Evolutionary conservation across 768 basidiomycete species (phyloP).

Genomic region (Hericium alpestre): DNA sequence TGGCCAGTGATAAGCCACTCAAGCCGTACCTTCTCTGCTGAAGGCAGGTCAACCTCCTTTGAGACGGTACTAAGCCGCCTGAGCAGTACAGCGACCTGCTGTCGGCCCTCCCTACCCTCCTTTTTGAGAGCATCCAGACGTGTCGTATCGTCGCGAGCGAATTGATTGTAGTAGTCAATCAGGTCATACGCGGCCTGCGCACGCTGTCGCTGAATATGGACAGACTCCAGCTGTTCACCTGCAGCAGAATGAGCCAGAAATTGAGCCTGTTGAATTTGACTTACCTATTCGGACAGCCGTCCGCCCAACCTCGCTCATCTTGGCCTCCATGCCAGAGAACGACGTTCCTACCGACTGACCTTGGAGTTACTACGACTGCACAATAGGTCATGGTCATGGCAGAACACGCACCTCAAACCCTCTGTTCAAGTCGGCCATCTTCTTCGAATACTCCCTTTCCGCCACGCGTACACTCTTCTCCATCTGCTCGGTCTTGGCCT

Average conservation of each 20-base stretch:
- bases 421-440: slow-evolving; percentile 84
- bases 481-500: slow-evolving; percentile 81
- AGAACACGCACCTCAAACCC: slow-evolving; percentile 73
- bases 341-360: slow-evolving; percentile 75
- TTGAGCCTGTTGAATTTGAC: slow-evolving; percentile 12
- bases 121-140: slow-evolving; percentile 69
- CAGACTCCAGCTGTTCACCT: slow-evolving; percentile 94
- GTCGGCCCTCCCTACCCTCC: slow-evolving; percentile 81
- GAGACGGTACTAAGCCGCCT: slow-evolving; percentile 79
- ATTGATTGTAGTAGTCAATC: slow-evolving; percentile 89
- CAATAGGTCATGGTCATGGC: neutral
- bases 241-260: neutral
- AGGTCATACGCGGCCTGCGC: slow-evolving; percentile 92
- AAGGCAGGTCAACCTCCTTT: slow-evolving; percentile 84
- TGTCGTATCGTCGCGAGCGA: slow-evolving; percentile 71
- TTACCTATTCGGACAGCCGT: slow-evolving; percentile 89
- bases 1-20: neutral
- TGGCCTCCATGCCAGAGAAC: slow-evolving; percentile 80
- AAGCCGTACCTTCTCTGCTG: slow-evolving; percentile 61
- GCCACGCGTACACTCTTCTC: slow-evolving; percentile 83
- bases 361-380: slow-evolving; percentile 2
- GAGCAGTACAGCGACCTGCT: slow-evolving; percentile 79
- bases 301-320: slow-evolving; percentile 87
- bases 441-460: slow-evolving; percentile 89
- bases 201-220: slow-evolving; percentile 83